These are phyloP conservation scores for Cinchona pubescens DNA, from an alignment of 257 asterid genomes.

Conservation along the genomic window DNA sequence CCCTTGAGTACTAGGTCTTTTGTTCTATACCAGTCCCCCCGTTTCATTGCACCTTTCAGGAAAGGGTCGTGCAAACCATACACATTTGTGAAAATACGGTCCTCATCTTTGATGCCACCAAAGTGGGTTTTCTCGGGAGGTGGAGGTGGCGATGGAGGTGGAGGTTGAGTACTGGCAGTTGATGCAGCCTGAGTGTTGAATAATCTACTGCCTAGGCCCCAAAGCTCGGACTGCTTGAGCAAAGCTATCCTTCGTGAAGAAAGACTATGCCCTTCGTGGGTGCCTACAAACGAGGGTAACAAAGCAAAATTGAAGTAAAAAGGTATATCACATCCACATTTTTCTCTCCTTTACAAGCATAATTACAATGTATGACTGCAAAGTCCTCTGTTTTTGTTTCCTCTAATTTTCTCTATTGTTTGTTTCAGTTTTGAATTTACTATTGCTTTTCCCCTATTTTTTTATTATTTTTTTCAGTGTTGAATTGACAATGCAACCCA, in stretches of 20 bases:
- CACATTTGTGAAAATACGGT: slow-evolving; percentile 89
- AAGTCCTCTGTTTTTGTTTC: background rate
- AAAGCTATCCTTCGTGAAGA: slow-evolving; percentile 54
- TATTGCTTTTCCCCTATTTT: too few species aligned
- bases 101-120: slow-evolving; percentile 96
- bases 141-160: slow-evolving; percentile 90
- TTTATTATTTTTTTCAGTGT: too few species aligned
- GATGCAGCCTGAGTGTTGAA: slow-evolving; percentile 86
- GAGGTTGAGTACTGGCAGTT: slow-evolving; percentile 62
- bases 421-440: too few species aligned
- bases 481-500: too few species aligned
- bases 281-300: slow-evolving; percentile 49
- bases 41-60: slow-evolving; percentile 94
- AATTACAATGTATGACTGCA: background rate
- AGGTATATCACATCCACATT: background rate
- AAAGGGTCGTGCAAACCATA: slow-evolving; percentile 92
- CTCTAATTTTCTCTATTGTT: background rate
- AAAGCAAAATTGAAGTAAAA: background rate
- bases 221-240: slow-evolving; percentile 39
- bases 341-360: background rate
- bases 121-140: slow-evolving; percentile 97
- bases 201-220: slow-evolving; percentile 48
- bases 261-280: slow-evolving; percentile 66
- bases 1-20: slow-evolving; percentile 93
- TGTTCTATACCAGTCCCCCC: slow-evolving; percentile 98